These are phyloP conservation scores for Saccharomycopsis sp. DNA, from an alignment of 805 yeast species.

Conservation along the genomic window DNA sequence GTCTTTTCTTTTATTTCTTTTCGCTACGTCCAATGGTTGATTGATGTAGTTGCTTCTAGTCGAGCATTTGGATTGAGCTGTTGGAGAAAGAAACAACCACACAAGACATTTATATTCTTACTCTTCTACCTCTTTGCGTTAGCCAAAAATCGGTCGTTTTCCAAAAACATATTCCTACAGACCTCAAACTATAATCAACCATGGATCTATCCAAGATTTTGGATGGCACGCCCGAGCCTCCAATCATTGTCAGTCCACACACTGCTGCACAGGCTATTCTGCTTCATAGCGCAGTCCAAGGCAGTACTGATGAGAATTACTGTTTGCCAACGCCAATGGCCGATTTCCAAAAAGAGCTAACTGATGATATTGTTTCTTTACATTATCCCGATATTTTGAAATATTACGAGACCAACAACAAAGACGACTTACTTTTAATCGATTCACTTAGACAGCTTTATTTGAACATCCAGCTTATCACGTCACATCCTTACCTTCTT, in stretches of 20 bases:
- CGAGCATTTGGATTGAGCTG: too few species aligned
- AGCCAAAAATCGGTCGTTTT: too few species aligned
- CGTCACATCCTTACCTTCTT: conserved; percentile 83
- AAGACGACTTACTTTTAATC: conserved; percentile 50
- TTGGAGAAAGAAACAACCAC: too few species aligned
- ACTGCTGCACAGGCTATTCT: neutral
- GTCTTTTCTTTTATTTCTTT: neutral
- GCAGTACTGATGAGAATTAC: conserved; percentile 49
- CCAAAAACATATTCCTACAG: too few species aligned
- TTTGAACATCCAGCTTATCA: conserved; percentile 67
- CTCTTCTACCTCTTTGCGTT: too few species aligned
- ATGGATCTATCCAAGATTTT: conserved; percentile 74
- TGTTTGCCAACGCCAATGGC: conserved; percentile 77
- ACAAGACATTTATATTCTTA: too few species aligned
- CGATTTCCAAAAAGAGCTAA: conserved; percentile 79
- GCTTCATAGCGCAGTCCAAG: neutral
- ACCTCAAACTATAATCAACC: neutral
- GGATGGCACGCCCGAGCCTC: conserved; percentile 82
- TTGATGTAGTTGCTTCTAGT: too few species aligned
- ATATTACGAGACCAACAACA: conserved; percentile 59
- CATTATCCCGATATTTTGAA: conserved; percentile 88
- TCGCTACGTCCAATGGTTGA: neutral
- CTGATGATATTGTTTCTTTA: conserved; percentile 84
- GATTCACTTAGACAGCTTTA: conserved; percentile 73
- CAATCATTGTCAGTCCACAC: conserved; percentile 38